These are phyloP conservation scores for Aristolochia californica DNA, from an alignment of 164 flowering plant species.

Conservation along the genomic window DNA sequence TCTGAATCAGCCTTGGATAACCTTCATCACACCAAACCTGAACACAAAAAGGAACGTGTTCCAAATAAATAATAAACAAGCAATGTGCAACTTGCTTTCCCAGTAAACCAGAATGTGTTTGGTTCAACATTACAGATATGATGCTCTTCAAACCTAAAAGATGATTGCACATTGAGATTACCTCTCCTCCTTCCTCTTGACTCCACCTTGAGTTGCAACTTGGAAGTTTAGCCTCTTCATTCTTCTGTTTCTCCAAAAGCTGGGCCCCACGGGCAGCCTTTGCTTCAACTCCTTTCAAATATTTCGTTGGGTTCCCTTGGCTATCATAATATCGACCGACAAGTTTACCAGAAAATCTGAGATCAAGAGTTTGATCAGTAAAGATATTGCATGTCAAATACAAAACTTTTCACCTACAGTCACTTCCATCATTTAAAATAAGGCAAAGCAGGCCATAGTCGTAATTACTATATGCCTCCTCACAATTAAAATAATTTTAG, in stretches of 20 bases:
- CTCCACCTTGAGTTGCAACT: slow-evolving; percentile 93
- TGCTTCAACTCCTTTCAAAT: slow-evolving; percentile 82
- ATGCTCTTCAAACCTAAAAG: too few species aligned
- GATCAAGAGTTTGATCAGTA: background rate
- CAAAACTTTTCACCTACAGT: too few species aligned
- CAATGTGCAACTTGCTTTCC: too few species aligned
- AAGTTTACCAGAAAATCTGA: slow-evolving; percentile 60
- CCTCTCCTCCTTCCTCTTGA: slow-evolving; percentile 90
- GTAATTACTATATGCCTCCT: too few species aligned
- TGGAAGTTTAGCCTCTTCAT: slow-evolving; percentile 65
- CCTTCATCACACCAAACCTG: slow-evolving; percentile 94
- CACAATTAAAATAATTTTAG: too few species aligned
- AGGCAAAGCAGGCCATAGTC: too few species aligned
- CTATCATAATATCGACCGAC: slow-evolving; percentile 82
- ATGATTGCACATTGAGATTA: slow-evolving; percentile 18
- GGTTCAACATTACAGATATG: too few species aligned
- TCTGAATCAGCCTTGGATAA: slow-evolving; percentile 76
- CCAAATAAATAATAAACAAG: background rate
- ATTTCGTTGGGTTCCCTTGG: slow-evolving; percentile 65
- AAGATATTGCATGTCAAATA: too few species aligned
- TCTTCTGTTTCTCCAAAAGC: slow-evolving; percentile 78
- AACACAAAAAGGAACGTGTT: background rate
- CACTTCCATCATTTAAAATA: too few species aligned
- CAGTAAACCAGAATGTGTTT: too few species aligned
- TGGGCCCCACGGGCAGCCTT: slow-evolving; percentile 89